Percentiles rank a stretch among this genome's conserved stretches.
Evolutionary conservation across 192 early-diverging fungal species (phyloP).

Genomic region (Backusella mclennaniae): DNA sequence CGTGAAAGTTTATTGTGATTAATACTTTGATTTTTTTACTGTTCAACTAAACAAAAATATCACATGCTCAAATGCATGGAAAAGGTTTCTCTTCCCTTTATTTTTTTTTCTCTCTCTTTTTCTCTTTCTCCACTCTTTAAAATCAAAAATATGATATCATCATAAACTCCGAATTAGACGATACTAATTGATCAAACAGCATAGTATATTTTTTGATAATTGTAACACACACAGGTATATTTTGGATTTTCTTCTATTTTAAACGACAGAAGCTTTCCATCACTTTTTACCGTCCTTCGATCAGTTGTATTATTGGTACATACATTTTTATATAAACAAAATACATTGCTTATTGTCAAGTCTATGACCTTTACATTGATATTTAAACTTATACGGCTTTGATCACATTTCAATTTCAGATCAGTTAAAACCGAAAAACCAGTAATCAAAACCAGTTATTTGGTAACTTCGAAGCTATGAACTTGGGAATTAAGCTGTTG

Average conservation of each 20-base stretch:
- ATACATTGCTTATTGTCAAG: not conserved
- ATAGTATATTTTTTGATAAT: not conserved
- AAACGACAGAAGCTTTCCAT: not conserved
- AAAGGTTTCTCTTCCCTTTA: not conserved
- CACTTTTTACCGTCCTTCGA: not conserved
- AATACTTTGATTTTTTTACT: not conserved
- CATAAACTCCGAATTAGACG: not conserved
- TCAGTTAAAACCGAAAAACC: not conserved
- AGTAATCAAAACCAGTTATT: not conserved
- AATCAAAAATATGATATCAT: not conserved
- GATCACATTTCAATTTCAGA: not conserved
- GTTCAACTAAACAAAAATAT: not conserved
- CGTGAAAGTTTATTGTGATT: constrained; percentile 3
- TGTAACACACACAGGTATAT: not conserved
- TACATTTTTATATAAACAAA: not conserved
- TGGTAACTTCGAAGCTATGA: not conserved
- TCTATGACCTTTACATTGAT: not conserved
- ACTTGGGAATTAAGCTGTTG: not conserved
- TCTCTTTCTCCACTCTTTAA: not conserved
- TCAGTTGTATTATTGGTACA: not conserved
- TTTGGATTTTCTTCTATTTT: not conserved
- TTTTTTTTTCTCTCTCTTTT: not conserved
- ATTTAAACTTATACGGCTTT: too few species aligned
- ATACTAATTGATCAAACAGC: not conserved
- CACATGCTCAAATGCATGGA: not conserved